phyloP scores from a whole-genome alignment of 495 filamentous ascomycete genomes.

The Podospora anserina region DNA sequence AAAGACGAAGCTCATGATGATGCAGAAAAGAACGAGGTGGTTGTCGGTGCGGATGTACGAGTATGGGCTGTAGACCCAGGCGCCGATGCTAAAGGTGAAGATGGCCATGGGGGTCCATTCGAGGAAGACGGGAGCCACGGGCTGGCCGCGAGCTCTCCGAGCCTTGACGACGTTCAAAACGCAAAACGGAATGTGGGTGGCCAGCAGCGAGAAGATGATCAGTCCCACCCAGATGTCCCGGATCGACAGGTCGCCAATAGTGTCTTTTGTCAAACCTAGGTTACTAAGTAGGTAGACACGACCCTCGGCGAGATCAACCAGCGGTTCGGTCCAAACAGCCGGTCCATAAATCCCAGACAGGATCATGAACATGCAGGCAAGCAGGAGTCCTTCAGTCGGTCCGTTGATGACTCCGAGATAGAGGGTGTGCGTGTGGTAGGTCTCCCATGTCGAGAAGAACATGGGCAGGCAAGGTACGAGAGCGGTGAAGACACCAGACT shows the following conservation, averaged over 20 bases:
- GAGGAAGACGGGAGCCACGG: conserved; percentile 80
- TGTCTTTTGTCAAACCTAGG: conserved; percentile 44
- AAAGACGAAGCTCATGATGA: conserved; percentile 93
- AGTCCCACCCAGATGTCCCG: conserved; percentile 86
- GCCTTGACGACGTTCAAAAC: conserved; percentile 78
- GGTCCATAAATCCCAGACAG: conserved; percentile 84
- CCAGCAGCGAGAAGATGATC: conserved; percentile 66
- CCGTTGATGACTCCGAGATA: conserved; percentile 98
- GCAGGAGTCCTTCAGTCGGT: conserved; percentile 89
- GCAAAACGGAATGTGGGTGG: conserved; percentile 78
- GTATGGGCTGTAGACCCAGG: conserved; percentile 87
- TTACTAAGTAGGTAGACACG: conserved; percentile 29
- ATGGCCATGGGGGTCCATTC: conserved; percentile 91
- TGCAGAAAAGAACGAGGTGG: conserved; percentile 85
- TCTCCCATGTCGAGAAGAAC: conserved; percentile 99
- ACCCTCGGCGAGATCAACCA: conserved; percentile 62
- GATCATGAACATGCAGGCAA: conserved; percentile 82
- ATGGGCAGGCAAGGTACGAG: conserved; percentile 89
- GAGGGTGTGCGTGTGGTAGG: conserved; percentile 95
- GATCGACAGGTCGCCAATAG: conserved; percentile 65
- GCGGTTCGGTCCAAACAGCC: conserved; percentile 74
- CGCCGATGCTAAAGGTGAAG: conserved; percentile 66
- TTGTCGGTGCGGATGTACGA: conserved; percentile 76
- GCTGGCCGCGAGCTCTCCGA: conserved; percentile 65
- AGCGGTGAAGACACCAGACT: conserved; percentile 84